Conservation (phyloP, 23 red algal species). For the Gracilariopsis chorda region DNA sequence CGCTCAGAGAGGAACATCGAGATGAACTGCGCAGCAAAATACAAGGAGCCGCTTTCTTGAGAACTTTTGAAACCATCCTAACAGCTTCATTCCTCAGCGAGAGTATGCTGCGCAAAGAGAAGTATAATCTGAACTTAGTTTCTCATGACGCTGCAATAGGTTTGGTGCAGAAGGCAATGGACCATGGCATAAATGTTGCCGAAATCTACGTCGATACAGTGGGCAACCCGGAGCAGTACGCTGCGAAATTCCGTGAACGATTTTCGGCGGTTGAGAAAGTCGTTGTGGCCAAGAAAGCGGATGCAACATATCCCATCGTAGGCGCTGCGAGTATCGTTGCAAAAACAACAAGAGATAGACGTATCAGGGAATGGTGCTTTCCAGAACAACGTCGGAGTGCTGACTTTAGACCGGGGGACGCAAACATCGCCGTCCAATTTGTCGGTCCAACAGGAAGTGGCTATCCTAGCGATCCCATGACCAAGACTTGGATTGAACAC, state of each 20-base stretch:
- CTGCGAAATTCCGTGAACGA: slow-evolving; percentile 30
- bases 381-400: slow-evolving; percentile 52
- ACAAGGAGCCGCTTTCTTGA: slow-evolving; percentile 34
- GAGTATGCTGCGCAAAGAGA: slow-evolving; percentile 49
- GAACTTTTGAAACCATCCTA: slow-evolving; percentile 6
- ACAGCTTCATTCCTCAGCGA: slow-evolving; percentile 45
- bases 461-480: slow-evolving; percentile 83
- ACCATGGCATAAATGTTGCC: slow-evolving; percentile 42
- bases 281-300: slow-evolving; percentile 81
- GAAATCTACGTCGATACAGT: slow-evolving; percentile 92
- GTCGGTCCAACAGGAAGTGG: slow-evolving; percentile 54
- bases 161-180: slow-evolving; percentile 61
- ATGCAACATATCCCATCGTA: slow-evolving; percentile 71
- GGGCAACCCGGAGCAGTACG: slow-evolving; percentile 64
- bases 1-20: slow-evolving; percentile 52
- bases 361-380: slow-evolving; percentile 68
- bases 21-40: slow-evolving; percentile 57
- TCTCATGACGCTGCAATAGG: slow-evolving; percentile 73
- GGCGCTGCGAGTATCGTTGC: slow-evolving; percentile 88
- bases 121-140: slow-evolving; percentile 75
- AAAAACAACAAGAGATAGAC: slow-evolving; percentile 71
- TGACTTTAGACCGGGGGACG: neutral
- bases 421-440: neutral
- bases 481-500: slow-evolving; percentile 70
- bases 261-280: slow-evolving; percentile 69